phyloP scores from a whole-genome alignment of 2,329 filamentous ascomycete genomes.

The Orbilia ellipsospora region DNA sequence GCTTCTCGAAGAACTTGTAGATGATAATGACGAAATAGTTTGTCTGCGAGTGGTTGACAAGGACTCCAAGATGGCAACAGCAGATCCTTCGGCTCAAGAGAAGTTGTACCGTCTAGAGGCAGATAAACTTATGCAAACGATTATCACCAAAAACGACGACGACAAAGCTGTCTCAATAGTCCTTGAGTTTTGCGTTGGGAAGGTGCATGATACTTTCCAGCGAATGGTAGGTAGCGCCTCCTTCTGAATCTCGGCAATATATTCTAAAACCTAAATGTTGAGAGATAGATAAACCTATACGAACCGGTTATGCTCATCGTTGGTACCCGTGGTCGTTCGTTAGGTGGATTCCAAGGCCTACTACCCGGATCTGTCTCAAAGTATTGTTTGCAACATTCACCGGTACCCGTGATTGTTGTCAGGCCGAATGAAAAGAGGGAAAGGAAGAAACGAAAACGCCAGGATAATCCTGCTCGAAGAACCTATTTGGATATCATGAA shows the following conservation, averaged over 20 bases:
- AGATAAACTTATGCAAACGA: constrained; percentile 76
- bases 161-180: constrained; percentile 87
- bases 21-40: constrained; percentile 92
- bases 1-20: constrained; percentile 89
- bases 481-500: constrained; percentile 82
- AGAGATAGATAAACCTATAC: constrained; percentile 82
- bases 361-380: constrained; percentile 91
- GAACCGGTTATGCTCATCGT: constrained; percentile 92
- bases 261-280: not conserved
- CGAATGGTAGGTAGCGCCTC: constrained; percentile 74
- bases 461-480: constrained; percentile 78
- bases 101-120: constrained; percentile 81
- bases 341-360: constrained; percentile 86
- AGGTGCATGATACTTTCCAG: constrained; percentile 89
- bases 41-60: constrained; percentile 90
- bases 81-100: constrained; percentile 69
- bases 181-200: constrained; percentile 87
- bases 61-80: constrained; percentile 75
- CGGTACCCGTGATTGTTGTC: constrained; percentile 91
- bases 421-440: constrained; percentile 85
- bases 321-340: constrained; percentile 83
- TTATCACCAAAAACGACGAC: constrained; percentile 81
- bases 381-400: constrained; percentile 92
- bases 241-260: not conserved
- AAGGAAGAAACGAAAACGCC: constrained; percentile 88